Percentiles rank a stretch among this genome's conserved stretches.
Conservation (phyloP, 2,329 filamentous ascomycete genomes). For the Myriosclerotinia scirpicola region DNA sequence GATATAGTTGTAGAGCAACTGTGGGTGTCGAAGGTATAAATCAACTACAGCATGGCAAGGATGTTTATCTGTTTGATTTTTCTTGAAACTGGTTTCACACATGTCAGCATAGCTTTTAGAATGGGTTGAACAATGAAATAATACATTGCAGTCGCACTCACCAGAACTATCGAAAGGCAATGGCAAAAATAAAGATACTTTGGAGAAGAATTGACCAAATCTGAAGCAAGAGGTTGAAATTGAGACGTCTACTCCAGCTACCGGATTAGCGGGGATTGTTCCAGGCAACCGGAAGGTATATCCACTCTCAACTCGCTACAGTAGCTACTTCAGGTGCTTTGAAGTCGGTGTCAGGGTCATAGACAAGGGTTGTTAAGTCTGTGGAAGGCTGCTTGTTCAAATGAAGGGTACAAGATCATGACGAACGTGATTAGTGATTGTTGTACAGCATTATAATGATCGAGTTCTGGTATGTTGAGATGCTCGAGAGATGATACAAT, state of each 20-base stretch:
- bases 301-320: slow-evolving; percentile 19
- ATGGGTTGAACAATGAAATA: neutral
- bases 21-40: slow-evolving; percentile 24
- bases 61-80: slow-evolving; percentile 18
- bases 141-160: neutral
- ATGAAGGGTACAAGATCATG: slow-evolving; percentile 6
- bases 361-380: slow-evolving; percentile 3
- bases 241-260: slow-evolving; percentile 16
- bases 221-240: slow-evolving; percentile 4
- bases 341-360: slow-evolving; percentile 8
- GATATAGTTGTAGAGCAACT: slow-evolving; percentile 22
- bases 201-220: neutral
- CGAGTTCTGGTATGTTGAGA: neutral
- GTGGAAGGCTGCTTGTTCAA: slow-evolving; percentile 2
- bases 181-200: neutral
- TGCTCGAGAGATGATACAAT: neutral
- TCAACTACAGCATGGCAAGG: slow-evolving; percentile 31
- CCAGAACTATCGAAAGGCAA: slow-evolving; percentile 2
- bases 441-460: slow-evolving; percentile 11
- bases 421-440: slow-evolving; percentile 9
- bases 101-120: slow-evolving; percentile 13
- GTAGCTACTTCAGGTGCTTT: slow-evolving; percentile 20
- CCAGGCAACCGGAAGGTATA: slow-evolving; percentile 22
- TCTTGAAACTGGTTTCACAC: slow-evolving; percentile 19
- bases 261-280: slow-evolving; percentile 22